phyloP scores from a whole-genome alignment of 345 rosid genomes.

The Pelargonium nanum region DNA sequence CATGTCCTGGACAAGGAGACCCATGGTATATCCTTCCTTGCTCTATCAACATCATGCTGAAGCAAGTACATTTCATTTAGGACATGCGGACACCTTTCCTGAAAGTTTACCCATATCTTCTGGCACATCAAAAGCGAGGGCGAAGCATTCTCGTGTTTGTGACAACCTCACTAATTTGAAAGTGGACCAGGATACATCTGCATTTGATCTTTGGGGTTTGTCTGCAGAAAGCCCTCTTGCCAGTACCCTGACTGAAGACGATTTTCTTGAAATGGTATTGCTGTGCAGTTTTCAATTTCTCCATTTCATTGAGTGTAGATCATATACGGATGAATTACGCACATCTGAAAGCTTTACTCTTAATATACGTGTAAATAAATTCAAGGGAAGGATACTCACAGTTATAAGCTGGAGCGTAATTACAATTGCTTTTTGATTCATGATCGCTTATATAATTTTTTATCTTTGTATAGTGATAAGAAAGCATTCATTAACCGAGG shows the following conservation, averaged over 20 bases:
- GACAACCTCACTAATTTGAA: constrained; percentile 24
- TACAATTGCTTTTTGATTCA: background rate
- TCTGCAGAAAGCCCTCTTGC: constrained; percentile 75
- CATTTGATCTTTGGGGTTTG: constrained; percentile 59
- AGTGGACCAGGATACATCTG: constrained; percentile 30
- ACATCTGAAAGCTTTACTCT: background rate
- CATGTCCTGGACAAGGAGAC: constrained; percentile 32
- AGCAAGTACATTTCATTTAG: constrained; percentile 38
- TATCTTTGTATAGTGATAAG: background rate
- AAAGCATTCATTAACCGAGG: background rate
- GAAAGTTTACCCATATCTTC: constrained; percentile 27
- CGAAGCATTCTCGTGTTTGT: constrained; percentile 15
- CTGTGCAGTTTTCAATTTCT: constrained; percentile 11
- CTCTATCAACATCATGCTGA: constrained; percentile 49
- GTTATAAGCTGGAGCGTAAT: no score
- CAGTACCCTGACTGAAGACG: constrained; percentile 72
- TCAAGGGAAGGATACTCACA: background rate
- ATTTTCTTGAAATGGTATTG: constrained; percentile 89
- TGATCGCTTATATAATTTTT: background rate
- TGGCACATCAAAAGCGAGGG: constrained; percentile 33
- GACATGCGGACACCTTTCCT: constrained; percentile 23
- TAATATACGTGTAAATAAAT: background rate
- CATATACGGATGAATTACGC: background rate
- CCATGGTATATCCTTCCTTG: constrained; percentile 35
- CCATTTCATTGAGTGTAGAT: constrained; percentile 9